These are phyloP conservation scores for Trebouxia gelatinosa DNA, from an alignment of 163 green algal genomes.

Conservation along the genomic window DNA sequence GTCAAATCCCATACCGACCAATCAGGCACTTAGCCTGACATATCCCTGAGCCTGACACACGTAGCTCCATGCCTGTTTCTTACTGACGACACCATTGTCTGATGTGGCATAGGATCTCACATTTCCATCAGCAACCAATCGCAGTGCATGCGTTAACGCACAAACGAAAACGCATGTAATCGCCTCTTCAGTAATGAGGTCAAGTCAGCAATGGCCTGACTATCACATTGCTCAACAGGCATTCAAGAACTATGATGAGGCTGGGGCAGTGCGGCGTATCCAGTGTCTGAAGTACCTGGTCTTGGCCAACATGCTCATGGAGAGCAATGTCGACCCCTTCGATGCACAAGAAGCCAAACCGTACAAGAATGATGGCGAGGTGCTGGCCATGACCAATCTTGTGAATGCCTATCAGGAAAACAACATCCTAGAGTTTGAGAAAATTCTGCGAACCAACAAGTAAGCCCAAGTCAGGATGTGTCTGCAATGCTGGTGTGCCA, in stretches of 20 bases:
- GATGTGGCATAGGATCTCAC: too few species aligned
- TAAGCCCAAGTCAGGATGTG: constrained; percentile 30
- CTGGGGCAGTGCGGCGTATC: constrained; percentile 74
- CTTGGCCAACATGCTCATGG: constrained; percentile 97
- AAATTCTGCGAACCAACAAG: constrained; percentile 81
- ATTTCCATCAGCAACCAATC: too few species aligned
- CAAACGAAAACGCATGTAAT: too few species aligned
- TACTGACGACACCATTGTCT: too few species aligned
- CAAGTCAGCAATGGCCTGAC: not conserved
- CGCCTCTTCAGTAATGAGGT: not conserved
- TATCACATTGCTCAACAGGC: too few species aligned
- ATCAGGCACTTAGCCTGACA: too few species aligned
- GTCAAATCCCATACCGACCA: too few species aligned
- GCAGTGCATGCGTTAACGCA: too few species aligned
- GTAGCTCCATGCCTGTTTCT: too few species aligned
- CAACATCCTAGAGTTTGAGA: constrained; percentile 93
- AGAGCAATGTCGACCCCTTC: constrained; percentile 94
- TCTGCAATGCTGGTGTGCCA: constrained; percentile 6
- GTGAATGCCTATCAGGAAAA: constrained; percentile 95
- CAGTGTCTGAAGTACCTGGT: constrained; percentile 99
- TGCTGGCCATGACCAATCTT: constrained; percentile 90
- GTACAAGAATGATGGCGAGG: constrained; percentile 88
- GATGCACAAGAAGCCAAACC: constrained; percentile 91
- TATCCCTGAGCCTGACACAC: too few species aligned
- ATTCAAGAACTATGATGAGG: constrained; percentile 99